These are phyloP conservation scores for Ophiostoma tasmaniense DNA, from an alignment of 2,329 filamentous ascomycete species.

Conservation along the genomic window DNA sequence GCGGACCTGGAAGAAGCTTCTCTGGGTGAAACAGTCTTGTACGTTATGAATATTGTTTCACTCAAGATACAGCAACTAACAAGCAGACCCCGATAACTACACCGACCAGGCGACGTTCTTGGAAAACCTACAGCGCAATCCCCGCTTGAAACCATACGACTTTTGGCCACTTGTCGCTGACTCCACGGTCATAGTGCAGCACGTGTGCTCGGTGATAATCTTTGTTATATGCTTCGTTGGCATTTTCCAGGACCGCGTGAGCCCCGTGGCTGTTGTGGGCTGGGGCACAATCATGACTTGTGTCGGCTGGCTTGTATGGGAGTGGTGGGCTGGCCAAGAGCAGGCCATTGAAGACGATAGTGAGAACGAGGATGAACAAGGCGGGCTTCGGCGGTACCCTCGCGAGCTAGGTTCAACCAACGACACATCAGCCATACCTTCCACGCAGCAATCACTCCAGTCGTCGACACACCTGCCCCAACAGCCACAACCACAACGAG, in stretches of 20 bases:
- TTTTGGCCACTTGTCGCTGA: conserved; percentile 96
- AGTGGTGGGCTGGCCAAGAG: conserved; percentile 70
- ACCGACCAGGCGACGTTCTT: conserved; percentile 95
- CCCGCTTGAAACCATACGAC: conserved; percentile 86
- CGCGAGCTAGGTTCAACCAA: background rate
- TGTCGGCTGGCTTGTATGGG: conserved; percentile 83
- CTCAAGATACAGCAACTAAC: conserved; percentile 5
- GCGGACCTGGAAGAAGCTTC: conserved; percentile 82
- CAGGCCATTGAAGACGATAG: conserved; percentile 4
- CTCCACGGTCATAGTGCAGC: conserved; percentile 92
- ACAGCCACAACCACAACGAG: background rate
- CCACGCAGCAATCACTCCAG: background rate
- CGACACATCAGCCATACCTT: background rate
- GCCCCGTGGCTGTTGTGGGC: conserved; percentile 78
- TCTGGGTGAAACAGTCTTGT: conserved; percentile 98
- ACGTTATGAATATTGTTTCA: conserved; percentile 20
- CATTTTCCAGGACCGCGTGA: conserved; percentile 81
- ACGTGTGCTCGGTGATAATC: conserved; percentile 88
- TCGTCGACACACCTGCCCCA: background rate
- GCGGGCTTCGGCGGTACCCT: background rate
- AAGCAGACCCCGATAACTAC: conserved; percentile 93
- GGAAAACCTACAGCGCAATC: conserved; percentile 90
- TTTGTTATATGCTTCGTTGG: conserved; percentile 91
- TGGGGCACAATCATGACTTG: conserved; percentile 78
- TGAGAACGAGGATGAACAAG: conserved; percentile 5